Percentiles rank a stretch among this genome's conserved stretches.
These are phyloP conservation scores for Copromyces sp. DNA, from an alignment of 495 filamentous ascomycete species.

Conservation along the genomic window DNA sequence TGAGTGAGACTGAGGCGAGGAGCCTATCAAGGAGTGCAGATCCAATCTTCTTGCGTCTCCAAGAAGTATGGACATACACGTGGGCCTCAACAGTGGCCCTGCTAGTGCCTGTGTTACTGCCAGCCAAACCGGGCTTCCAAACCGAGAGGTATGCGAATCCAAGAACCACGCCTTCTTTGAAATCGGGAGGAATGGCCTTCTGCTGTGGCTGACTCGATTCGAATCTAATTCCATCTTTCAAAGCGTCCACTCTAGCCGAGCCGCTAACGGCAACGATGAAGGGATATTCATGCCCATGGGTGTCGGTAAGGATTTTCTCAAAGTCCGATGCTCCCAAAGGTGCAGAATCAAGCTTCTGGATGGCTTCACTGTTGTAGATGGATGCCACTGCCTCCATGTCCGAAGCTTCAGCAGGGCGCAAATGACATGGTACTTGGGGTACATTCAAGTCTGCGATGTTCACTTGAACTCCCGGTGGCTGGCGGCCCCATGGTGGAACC, in stretches of 20 bases:
- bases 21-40: slow-evolving; percentile 28
- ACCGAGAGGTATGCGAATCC: slow-evolving; percentile 27
- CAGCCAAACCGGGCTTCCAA: slow-evolving; percentile 16
- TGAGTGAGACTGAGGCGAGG: slow-evolving; percentile 16
- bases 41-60: slow-evolving; percentile 26
- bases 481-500: neutral
- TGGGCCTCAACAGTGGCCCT: slow-evolving; percentile 20
- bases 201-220: neutral
- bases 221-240: neutral
- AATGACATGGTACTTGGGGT: slow-evolving; percentile 20
- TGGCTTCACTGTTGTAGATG: slow-evolving; percentile 32
- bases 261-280: slow-evolving; percentile 32
- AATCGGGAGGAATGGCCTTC: neutral
- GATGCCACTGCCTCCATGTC: slow-evolving; percentile 20
- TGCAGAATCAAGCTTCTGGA: slow-evolving; percentile 22
- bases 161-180: slow-evolving; percentile 15
- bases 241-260: neutral
- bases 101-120: slow-evolving; percentile 10
- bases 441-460: neutral
- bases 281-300: slow-evolving; percentile 19
- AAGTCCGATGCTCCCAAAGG: slow-evolving; percentile 14
- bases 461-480: neutral
- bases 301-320: slow-evolving; percentile 12
- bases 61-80: slow-evolving; percentile 25
- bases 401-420: slow-evolving; percentile 22